A percentile compares a stretch with the other conserved stretches of the same genome.
phyloP scores from a whole-genome alignment of 202 grass and related monocot species.

The Saccharum hybrid region DNA sequence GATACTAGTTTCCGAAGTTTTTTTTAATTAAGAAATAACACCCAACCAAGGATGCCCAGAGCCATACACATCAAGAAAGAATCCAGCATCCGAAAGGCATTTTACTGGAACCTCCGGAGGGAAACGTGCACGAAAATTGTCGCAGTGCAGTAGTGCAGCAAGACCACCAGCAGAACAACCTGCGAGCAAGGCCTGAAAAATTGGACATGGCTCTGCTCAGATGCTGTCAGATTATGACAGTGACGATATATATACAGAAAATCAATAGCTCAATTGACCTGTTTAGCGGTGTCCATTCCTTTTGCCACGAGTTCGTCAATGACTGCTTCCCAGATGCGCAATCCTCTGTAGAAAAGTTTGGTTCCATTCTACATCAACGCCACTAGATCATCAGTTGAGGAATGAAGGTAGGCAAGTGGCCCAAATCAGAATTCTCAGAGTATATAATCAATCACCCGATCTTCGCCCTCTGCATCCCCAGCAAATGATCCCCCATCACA shows the following conservation, averaged over 20 bases:
- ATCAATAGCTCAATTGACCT: slow-evolving; percentile 37
- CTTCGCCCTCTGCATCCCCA: slow-evolving; percentile 51
- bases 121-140: slow-evolving; percentile 54
- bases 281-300: slow-evolving; percentile 53
- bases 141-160: slow-evolving; percentile 64
- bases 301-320: slow-evolving; percentile 63
- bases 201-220: neutral
- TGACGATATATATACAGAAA: neutral
- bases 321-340: slow-evolving; percentile 60
- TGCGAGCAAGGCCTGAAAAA: slow-evolving; percentile 61
- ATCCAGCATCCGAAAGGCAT: slow-evolving; percentile 71
- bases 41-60: neutral
- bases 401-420: no score
- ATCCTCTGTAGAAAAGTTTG: slow-evolving; percentile 66
- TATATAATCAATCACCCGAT: slow-evolving; percentile 25
- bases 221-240: no score
- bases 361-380: slow-evolving; percentile 37
- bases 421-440: neutral
- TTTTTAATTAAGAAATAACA: neutral
- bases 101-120: slow-evolving; percentile 54
- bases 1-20: no score
- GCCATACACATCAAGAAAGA: slow-evolving; percentile 71
- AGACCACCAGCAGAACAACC: slow-evolving; percentile 81
- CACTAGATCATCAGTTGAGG: neutral
- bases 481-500: slow-evolving; percentile 77